Evolutionary conservation across 495 filamentous ascomycete species (phyloP).

Genomic region (Penicillium cataractarum): DNA sequence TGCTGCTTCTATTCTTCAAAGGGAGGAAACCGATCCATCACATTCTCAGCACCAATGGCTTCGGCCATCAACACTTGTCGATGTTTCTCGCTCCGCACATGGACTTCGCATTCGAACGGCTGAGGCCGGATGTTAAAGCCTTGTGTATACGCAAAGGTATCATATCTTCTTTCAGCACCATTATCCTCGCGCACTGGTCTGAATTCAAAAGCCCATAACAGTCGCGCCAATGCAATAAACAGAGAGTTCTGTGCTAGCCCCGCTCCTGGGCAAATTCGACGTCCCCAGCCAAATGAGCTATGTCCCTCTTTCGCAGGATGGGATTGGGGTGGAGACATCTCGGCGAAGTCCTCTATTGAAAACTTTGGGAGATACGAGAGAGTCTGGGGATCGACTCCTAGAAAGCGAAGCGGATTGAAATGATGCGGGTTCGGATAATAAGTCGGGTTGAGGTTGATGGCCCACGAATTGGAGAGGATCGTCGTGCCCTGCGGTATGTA

Average conservation of each 20-base stretch:
- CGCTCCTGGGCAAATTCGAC: slow-evolving; percentile 43
- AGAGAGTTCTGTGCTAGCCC: slow-evolving; percentile 56
- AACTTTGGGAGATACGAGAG: slow-evolving; percentile 15
- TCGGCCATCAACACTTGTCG: slow-evolving; percentile 14
- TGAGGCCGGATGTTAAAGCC: slow-evolving; percentile 28
- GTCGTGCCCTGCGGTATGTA: slow-evolving; percentile 50
- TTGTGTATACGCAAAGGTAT: slow-evolving; percentile 30
- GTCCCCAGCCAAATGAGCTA: slow-evolving; percentile 28
- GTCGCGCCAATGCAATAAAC: slow-evolving; percentile 50
- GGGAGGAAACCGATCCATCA: slow-evolving; percentile 14
- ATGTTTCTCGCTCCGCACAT: slow-evolving; percentile 13
- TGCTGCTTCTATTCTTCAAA: slow-evolving; percentile 12
- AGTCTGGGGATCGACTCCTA: slow-evolving; percentile 22
- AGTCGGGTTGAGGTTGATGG: slow-evolving; percentile 45
- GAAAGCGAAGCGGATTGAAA: slow-evolving; percentile 49
- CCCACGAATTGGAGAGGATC: slow-evolving; percentile 49
- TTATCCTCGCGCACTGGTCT: slow-evolving; percentile 48
- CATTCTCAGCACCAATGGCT: background rate
- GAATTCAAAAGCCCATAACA: slow-evolving; percentile 59
- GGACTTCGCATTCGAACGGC: slow-evolving; percentile 24
- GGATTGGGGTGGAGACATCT: slow-evolving; percentile 7
- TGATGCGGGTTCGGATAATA: slow-evolving; percentile 44
- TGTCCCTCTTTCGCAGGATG: slow-evolving; percentile 26
- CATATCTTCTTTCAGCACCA: slow-evolving; percentile 18
- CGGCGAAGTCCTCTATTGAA: slow-evolving; percentile 9